phyloP scores from a whole-genome alignment of 208 protist species.

The Polymyxa betae region DNA sequence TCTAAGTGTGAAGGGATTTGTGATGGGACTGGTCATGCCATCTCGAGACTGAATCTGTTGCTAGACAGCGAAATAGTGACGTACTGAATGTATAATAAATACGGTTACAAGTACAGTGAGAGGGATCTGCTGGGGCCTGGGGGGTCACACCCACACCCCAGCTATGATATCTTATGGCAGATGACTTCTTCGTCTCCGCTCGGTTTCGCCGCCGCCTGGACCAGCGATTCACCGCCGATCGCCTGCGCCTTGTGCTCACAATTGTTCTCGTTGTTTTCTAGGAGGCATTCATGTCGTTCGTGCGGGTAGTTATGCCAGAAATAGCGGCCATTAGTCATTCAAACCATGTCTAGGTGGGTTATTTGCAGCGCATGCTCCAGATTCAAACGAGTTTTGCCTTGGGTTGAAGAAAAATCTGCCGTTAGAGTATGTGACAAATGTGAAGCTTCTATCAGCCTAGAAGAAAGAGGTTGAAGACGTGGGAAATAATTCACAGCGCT shows the following conservation, averaged over 20 bases:
- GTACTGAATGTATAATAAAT: too few relatives aligned
- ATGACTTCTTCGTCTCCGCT: too few relatives aligned
- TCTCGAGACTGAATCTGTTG: too few relatives aligned
- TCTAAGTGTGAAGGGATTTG: too few relatives aligned
- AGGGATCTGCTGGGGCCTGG: too few relatives aligned
- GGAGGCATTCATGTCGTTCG: not conserved
- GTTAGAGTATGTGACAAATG: conserved; percentile 33
- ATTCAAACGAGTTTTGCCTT: not conserved
- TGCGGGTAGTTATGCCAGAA: not conserved
- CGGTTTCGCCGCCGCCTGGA: not conserved
- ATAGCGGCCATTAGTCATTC: not conserved
- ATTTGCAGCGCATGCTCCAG: not conserved
- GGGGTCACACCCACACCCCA: too few relatives aligned
- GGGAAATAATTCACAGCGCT: not conserved
- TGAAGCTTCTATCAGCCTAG: not conserved
- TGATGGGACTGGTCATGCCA: too few relatives aligned
- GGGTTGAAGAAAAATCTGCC: not conserved
- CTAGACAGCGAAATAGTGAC: too few relatives aligned
- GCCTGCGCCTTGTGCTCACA: not conserved
- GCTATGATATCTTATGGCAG: too few relatives aligned
- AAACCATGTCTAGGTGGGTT: not conserved
- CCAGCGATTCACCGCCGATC: not conserved
- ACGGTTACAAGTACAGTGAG: too few relatives aligned
- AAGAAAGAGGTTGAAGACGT: not conserved
- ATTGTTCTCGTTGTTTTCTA: conserved; percentile 13